Conservation (phyloP, 306 rosid species). For the Prunus mongolica region DNA sequence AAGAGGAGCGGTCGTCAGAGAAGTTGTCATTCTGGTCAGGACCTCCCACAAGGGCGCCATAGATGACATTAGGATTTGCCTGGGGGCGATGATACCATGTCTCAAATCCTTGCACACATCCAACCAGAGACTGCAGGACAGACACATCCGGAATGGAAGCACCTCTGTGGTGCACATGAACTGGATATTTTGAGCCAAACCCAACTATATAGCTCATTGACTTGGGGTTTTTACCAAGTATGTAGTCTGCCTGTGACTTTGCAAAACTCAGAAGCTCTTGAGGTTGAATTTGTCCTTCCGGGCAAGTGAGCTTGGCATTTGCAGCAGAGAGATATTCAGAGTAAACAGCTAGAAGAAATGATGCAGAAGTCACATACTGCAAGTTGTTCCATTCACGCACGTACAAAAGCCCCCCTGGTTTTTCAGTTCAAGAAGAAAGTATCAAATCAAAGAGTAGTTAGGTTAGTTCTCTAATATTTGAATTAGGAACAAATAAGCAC, state of each 20-base stretch:
- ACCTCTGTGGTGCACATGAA: slow-evolving; percentile 78
- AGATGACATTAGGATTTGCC: slow-evolving; percentile 61
- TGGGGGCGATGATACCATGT: slow-evolving; percentile 51
- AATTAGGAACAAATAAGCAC: not conserved
- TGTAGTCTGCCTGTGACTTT: slow-evolving; percentile 79
- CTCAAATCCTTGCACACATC: slow-evolving; percentile 79
- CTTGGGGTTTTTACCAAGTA: slow-evolving; percentile 77
- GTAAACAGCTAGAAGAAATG: slow-evolving; percentile 65
- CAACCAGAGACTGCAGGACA: slow-evolving; percentile 35
- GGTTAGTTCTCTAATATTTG: not conserved
- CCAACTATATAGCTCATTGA: slow-evolving; percentile 73
- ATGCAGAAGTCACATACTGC: slow-evolving; percentile 76
- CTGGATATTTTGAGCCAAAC: slow-evolving; percentile 64
- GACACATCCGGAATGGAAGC: slow-evolving; percentile 64
- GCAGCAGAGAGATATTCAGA: slow-evolving; percentile 58
- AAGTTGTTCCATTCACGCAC: slow-evolving; percentile 82
- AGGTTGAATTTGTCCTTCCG: slow-evolving; percentile 62
- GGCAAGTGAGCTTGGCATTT: slow-evolving; percentile 60
- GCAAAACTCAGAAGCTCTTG: slow-evolving; percentile 65
- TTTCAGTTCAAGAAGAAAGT: too few relatives aligned
- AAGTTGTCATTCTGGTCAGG: slow-evolving; percentile 61
- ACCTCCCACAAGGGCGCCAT: slow-evolving; percentile 85
- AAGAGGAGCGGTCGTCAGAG: slow-evolving; percentile 65
- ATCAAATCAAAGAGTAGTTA: not conserved
- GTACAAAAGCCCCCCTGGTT: slow-evolving; percentile 66